Conservation (phyloP, 441 rosid genomes). For the Euphorbia celastroides region DNA sequence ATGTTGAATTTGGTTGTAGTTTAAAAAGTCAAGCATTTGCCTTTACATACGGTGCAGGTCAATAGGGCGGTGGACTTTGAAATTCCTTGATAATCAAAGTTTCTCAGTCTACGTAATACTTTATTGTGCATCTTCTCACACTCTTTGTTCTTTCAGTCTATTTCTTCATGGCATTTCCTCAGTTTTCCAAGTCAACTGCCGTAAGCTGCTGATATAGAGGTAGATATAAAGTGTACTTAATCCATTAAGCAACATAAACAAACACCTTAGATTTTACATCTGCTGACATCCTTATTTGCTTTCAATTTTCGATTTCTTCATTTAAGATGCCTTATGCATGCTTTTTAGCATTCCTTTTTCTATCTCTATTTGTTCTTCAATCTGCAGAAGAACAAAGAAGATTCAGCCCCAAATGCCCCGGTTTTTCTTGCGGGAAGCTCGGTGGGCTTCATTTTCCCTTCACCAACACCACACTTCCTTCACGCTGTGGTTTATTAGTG, state of each 20-base stretch:
- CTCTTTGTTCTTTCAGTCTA: not conserved
- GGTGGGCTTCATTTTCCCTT: slow-evolving; percentile 17
- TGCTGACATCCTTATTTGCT: no score
- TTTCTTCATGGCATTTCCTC: not conserved
- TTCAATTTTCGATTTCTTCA: no score
- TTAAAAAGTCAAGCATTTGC: not conserved
- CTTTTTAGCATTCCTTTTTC: not conserved
- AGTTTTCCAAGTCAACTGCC: not conserved
- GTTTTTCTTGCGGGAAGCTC: slow-evolving; percentile 14
- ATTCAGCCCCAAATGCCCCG: not conserved
- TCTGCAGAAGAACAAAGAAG: not conserved
- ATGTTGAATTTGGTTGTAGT: not conserved
- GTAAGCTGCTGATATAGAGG: not conserved
- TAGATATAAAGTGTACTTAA: not conserved
- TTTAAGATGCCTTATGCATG: not conserved
- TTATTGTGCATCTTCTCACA: not conserved
- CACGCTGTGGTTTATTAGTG: slow-evolving; percentile 8
- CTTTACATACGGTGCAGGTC: not conserved
- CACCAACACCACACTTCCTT: not conserved
- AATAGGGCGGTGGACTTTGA: not conserved
- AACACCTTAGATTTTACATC: no score
- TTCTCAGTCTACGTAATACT: not conserved
- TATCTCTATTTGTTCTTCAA: slow-evolving; percentile 6
- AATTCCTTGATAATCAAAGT: not conserved
- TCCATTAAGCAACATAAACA: not conserved